Percentiles rank a stretch among this genome's conserved stretches.
These are phyloP conservation scores for Priceomyces castillae DNA, from an alignment of 805 yeast genomes.

Conservation along the genomic window DNA sequence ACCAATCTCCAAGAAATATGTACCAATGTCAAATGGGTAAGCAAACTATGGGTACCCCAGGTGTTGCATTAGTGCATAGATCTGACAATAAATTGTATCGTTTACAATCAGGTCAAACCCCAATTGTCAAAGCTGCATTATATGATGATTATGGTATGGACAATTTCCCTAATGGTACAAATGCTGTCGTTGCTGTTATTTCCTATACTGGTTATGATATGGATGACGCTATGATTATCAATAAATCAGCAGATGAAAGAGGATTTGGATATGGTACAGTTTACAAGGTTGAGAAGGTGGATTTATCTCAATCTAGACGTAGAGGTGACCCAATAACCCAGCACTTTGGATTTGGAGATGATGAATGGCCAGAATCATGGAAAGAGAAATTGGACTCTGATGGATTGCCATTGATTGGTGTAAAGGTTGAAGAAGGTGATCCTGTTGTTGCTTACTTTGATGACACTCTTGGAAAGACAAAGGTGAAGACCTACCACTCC, in stretches of 20 bases:
- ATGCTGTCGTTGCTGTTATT: slow-evolving; percentile 98
- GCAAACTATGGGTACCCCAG: slow-evolving; percentile 99
- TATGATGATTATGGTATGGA: slow-evolving; percentile 98
- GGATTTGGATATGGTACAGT: slow-evolving; percentile 98
- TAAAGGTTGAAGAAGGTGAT: slow-evolving; percentile 88
- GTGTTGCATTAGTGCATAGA: slow-evolving; percentile 88
- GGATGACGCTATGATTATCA: slow-evolving; percentile 99
- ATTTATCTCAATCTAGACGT: slow-evolving; percentile 70
- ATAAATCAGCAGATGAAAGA: slow-evolving; percentile 95
- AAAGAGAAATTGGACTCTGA: slow-evolving; percentile 82
- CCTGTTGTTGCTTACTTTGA: slow-evolving; percentile 92
- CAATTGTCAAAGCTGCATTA: slow-evolving; percentile 88
- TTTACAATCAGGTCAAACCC: slow-evolving; percentile 94
- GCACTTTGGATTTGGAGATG: slow-evolving; percentile 91
- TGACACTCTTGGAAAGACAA: slow-evolving; percentile 86
- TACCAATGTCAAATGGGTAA: slow-evolving; percentile 99
- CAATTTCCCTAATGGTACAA: slow-evolving; percentile 96
- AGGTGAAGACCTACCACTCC: slow-evolving; percentile 88
- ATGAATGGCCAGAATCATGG: slow-evolving; percentile 92
- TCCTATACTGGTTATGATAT: slow-evolving; percentile 99
- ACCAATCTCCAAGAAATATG: slow-evolving; percentile 99
- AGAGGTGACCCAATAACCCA: slow-evolving; percentile 94
- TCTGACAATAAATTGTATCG: slow-evolving; percentile 93
- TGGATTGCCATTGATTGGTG: slow-evolving; percentile 90
- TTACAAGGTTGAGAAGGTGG: slow-evolving; percentile 90